Percentiles rank a stretch among this genome's conserved stretches.
phyloP scores from a whole-genome alignment of 768 basidiomycete species.

The Favolaschia claudopus region DNA sequence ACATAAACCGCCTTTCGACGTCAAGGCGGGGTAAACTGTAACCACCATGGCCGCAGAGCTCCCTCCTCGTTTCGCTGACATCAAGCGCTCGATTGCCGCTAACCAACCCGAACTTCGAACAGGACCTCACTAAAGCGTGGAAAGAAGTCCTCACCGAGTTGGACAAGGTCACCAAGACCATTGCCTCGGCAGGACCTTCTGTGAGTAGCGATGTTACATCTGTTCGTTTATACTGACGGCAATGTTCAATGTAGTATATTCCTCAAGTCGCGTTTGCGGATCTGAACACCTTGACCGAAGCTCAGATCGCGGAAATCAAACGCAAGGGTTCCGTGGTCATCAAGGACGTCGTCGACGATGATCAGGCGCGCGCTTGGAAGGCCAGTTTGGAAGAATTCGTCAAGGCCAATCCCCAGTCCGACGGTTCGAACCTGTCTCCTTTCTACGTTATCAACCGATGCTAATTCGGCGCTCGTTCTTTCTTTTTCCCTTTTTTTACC shows the following conservation, averaged over 20 bases:
- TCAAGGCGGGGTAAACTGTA: slow-evolving; percentile 1
- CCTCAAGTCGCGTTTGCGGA: slow-evolving; percentile 60
- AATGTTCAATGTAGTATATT: slow-evolving; percentile 48
- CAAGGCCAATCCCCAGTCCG: slow-evolving; percentile 53
- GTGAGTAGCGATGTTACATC: slow-evolving; percentile 32
- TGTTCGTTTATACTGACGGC: not conserved
- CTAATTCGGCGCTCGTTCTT: not conserved
- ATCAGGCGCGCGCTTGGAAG: slow-evolving; percentile 58
- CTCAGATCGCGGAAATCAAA: slow-evolving; percentile 50
- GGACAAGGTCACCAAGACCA: slow-evolving; percentile 43
- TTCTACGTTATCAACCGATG: too few species aligned
- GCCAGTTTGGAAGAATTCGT: slow-evolving; percentile 56
- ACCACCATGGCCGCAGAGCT: slow-evolving; percentile 3
- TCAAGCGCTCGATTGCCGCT: slow-evolving; percentile 26
- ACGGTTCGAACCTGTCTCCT: too few species aligned
- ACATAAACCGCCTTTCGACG: slow-evolving; percentile 1
- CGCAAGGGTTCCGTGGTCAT: slow-evolving; percentile 60
- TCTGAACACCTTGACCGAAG: slow-evolving; percentile 47
- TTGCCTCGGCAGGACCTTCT: slow-evolving; percentile 47
- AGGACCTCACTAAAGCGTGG: slow-evolving; percentile 54
- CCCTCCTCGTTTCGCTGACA: slow-evolving; percentile 16
- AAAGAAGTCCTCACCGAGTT: slow-evolving; percentile 54
- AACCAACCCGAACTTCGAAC: slow-evolving; percentile 45
- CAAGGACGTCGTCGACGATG: slow-evolving; percentile 54
- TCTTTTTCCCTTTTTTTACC: not conserved